Base-by-base conservation (phyloP, 2,329 filamentous ascomycete species). In the Colletotrichum echinochloae region DNA sequence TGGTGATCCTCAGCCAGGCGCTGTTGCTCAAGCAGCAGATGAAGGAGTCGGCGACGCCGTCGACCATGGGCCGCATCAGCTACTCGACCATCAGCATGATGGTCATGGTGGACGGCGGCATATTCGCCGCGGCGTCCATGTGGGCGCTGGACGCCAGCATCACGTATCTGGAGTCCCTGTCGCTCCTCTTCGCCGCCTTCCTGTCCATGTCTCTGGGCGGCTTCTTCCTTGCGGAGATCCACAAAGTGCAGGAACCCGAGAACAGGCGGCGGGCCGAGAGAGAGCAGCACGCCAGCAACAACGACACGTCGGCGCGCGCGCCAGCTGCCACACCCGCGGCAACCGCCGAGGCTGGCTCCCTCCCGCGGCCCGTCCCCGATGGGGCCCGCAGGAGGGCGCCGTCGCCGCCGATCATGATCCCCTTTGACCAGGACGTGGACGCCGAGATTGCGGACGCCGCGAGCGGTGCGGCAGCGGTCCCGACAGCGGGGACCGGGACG, bases 31-130 rank as follows among this genome's bases (percentile, higher is more conserved):
- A 90, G 76, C 79, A 83, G 56, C 90, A 92, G 79, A 90, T 91
- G 83, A 87, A 87, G 73, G 89, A 91, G 75, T 87, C 89, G 0
- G 90, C 85, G 56, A 92, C 90, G 9, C 90, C 90, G 3, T 92
- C 90, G 0, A 92, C 90, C 2, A 83, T 91, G 74, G 89, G 88
- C 4, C 84, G 90, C 23, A 86, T 92, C 74, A 92, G 90, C 78
- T 90, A 92, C 76, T 86, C 86, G 76, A 91, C 89, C 0, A 83
- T 87, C 30, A 84, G 85, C 60, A 84, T 87, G 73, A 91, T 92
- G 87, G 81, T 90, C 39, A 81, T 91, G 67, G 87, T 88, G 20
- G 90, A 92, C 74, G 88, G 88, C 14, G 82, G 91, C 72, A 82
- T 87, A 4, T 90, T 91, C 73, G 82, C 83, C 2, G 83, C 83